Conservation (phyloP, 768 basidiomycete species). For the Boletus tylopilopsis region DNA sequence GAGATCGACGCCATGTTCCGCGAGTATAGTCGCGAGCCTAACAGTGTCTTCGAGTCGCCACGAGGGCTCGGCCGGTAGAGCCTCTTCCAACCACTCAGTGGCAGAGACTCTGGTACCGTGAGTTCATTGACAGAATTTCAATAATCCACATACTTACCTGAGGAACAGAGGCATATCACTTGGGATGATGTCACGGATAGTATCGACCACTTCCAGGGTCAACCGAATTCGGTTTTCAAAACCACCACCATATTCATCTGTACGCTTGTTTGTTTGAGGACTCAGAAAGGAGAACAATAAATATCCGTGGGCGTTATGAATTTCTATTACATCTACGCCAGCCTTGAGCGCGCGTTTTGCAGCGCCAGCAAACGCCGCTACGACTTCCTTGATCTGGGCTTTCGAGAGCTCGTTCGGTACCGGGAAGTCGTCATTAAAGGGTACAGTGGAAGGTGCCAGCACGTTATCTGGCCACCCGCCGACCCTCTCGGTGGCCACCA, state of each 20-base stretch:
- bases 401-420: constrained; percentile 53
- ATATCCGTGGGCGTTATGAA: constrained; percentile 66
- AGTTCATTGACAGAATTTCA: background rate
- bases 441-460: constrained; percentile 53
- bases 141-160: constrained; percentile 43
- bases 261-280: constrained; percentile 58
- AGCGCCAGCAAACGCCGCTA: constrained; percentile 51
- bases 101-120: constrained; percentile 49
- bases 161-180: constrained; percentile 66
- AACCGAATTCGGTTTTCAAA: constrained; percentile 68
- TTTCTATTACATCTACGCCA: constrained; percentile 58
- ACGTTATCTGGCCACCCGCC: constrained; percentile 56
- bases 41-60: constrained; percentile 73
- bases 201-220: constrained; percentile 59
- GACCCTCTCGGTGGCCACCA: constrained; percentile 32
- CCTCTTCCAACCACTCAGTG: constrained; percentile 68
- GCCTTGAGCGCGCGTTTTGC: constrained; percentile 52
- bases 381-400: constrained; percentile 54
- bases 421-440: constrained; percentile 41
- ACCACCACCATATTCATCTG: constrained; percentile 67
- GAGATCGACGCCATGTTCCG: constrained; percentile 66
- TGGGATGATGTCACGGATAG: constrained; percentile 57
- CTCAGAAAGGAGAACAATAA: constrained; percentile 54
- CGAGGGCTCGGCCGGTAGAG: constrained; percentile 52
- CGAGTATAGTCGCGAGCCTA: constrained; percentile 53